Evolutionary conservation across 2,329 filamentous ascomycete species (phyloP).

Genomic region (Aspergillus floridensis): DNA sequence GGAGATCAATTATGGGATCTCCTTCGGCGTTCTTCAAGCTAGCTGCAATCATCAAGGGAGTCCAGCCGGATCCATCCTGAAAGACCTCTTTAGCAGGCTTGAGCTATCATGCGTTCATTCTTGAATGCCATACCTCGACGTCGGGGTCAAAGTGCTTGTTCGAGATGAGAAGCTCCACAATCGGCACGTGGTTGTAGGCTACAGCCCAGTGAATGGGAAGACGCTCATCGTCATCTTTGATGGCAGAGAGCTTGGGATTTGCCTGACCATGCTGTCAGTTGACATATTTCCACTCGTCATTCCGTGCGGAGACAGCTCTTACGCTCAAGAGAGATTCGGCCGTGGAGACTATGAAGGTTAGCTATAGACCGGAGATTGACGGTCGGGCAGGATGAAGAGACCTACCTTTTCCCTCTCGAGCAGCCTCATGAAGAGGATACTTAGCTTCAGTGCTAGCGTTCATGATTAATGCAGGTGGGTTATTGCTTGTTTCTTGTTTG

Average conservation of each 20-base stretch:
- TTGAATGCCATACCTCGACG: slow-evolving; percentile 57
- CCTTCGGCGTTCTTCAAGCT: slow-evolving; percentile 48
- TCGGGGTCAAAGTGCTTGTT: slow-evolving; percentile 78
- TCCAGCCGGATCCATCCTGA: slow-evolving; percentile 51
- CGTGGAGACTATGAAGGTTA: slow-evolving; percentile 54
- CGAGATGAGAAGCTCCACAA: slow-evolving; percentile 70
- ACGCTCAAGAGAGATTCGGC: slow-evolving; percentile 75
- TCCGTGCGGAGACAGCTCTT: slow-evolving; percentile 29
- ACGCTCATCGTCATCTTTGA: slow-evolving; percentile 80
- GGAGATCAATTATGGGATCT: slow-evolving; percentile 44
- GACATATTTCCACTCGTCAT: not conserved
- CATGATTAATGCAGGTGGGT: slow-evolving; percentile 29
- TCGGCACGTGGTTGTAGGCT: slow-evolving; percentile 74
- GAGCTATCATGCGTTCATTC: too few relatives aligned
- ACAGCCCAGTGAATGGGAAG: slow-evolving; percentile 92
- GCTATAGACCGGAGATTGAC: slow-evolving; percentile 13
- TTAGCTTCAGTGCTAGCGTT: slow-evolving; percentile 53
- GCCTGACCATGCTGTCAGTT: slow-evolving; percentile 49
- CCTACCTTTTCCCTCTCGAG: slow-evolving; percentile 78
- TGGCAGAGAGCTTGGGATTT: slow-evolving; percentile 72
- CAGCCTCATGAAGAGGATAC: slow-evolving; percentile 83
- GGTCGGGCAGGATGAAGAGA: not conserved
- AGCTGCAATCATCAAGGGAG: slow-evolving; percentile 50
- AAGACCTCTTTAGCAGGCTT: not conserved
- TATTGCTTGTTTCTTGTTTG: not conserved